phyloP scores from a whole-genome alignment of 2,329 filamentous ascomycete genomes.

The Trichothecium roseum region DNA sequence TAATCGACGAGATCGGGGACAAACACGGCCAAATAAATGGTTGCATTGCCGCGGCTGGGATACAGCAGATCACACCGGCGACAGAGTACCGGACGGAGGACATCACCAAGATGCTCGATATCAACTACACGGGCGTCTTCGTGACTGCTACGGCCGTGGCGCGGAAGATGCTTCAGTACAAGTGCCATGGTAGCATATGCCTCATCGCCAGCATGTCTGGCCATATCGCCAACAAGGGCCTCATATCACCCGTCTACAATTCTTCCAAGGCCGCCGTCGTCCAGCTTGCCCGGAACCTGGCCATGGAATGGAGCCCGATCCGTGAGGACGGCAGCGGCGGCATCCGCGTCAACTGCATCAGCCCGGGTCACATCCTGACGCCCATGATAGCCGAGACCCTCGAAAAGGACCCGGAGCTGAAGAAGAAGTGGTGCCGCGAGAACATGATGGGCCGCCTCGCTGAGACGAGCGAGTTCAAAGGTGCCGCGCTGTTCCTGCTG shows the following conservation, averaged over 20 bases:
- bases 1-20: constrained; percentile 49
- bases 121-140: constrained; percentile 61
- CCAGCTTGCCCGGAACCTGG: constrained; percentile 51
- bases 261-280: constrained; percentile 55
- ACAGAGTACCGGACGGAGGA: constrained; percentile 51
- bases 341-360: constrained; percentile 60
- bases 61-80: constrained; percentile 58
- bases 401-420: constrained; percentile 51
- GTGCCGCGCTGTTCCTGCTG: constrained; percentile 49
- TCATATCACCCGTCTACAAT: constrained; percentile 58
- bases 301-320: constrained; percentile 49
- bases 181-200: constrained; percentile 42
- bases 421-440: constrained; percentile 54
- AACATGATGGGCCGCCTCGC: constrained; percentile 62
- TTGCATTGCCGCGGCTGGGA: constrained; percentile 57
- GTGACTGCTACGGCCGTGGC: constrained; percentile 64
- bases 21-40: constrained; percentile 55
- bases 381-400: constrained; percentile 67
- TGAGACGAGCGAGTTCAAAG: constrained; percentile 47
- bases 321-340: constrained; percentile 31
- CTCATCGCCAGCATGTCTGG: constrained; percentile 48
- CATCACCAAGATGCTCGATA: constrained; percentile 53
- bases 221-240: constrained; percentile 43
- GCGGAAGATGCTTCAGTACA: constrained; percentile 45
- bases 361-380: constrained; percentile 57